Percentiles rank a stretch among this genome's conserved stretches.
These are phyloP conservation scores for Trifolium fragiferum DNA, from an alignment of 306 rosid species.

Conservation along the genomic window DNA sequence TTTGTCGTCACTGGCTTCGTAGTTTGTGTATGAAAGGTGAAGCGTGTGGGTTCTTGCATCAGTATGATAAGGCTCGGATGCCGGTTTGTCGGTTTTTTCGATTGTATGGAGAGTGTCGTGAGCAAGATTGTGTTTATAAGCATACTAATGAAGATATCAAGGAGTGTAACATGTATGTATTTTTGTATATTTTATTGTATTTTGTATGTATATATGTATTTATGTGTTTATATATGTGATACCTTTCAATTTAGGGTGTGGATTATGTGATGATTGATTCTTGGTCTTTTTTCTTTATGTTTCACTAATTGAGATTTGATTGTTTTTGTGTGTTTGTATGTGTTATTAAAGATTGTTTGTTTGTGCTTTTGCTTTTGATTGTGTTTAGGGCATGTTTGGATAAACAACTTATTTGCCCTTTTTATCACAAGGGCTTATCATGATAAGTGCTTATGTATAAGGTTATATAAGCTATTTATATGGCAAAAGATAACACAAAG, in stretches of 20 bases:
- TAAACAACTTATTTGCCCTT: too few species aligned
- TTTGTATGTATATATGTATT: not conserved
- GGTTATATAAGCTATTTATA: too few species aligned
- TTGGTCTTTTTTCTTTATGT: not conserved
- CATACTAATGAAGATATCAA: slow-evolving; percentile 98
- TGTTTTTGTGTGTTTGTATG: not conserved
- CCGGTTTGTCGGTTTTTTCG: slow-evolving; percentile 95
- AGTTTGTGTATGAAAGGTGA: slow-evolving; percentile 98
- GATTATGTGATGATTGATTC: not conserved
- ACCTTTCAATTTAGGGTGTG: slow-evolving; percentile 9
- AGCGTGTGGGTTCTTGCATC: slow-evolving; percentile 96
- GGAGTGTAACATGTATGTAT: slow-evolving; percentile 93
- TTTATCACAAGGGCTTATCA: too few species aligned
- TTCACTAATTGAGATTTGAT: not conserved
- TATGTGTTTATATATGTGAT: not conserved
- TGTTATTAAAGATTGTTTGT: slow-evolving; percentile 4
- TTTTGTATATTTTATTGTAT: not conserved
- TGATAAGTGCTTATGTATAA: too few species aligned
- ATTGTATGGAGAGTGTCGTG: slow-evolving; percentile 92
- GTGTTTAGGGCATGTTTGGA: not conserved
- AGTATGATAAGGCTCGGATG: slow-evolving; percentile 96
- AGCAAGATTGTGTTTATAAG: slow-evolving; percentile 96
- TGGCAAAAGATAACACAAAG: too few species aligned
- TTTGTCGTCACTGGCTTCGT: slow-evolving; percentile 97
- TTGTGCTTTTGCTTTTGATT: slow-evolving; percentile 7